Evolutionary conservation across 345 rosid genomes (phyloP).

Genomic region (Hevea brasiliensis): DNA sequence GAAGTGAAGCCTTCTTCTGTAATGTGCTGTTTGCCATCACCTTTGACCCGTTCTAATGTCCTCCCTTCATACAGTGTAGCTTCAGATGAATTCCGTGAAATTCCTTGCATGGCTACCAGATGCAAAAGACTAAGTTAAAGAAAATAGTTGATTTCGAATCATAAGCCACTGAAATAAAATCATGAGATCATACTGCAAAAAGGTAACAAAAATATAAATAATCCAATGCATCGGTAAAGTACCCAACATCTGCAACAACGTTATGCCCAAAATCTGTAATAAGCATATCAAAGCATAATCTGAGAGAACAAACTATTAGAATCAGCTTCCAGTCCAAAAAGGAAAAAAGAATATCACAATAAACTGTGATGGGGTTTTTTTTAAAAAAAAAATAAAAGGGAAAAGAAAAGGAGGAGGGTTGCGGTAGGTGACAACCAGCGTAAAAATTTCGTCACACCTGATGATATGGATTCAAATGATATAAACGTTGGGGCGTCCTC

Average conservation of each 20-base stretch:
- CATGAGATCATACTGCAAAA: not conserved
- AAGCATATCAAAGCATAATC: not conserved
- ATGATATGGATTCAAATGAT: too few species aligned
- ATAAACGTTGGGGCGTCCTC: too few species aligned
- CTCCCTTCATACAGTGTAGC: slow-evolving; percentile 39
- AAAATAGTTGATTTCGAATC: slow-evolving; percentile 10
- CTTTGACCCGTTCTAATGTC: slow-evolving; percentile 45
- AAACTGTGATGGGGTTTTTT: not conserved
- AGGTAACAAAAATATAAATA: not conserved
- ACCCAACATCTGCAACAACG: not conserved
- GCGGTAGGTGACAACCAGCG: too few species aligned
- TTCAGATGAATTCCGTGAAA: slow-evolving; percentile 42
- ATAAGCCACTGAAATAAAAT: not conserved
- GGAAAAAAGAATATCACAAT: too few species aligned
- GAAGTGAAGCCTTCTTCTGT: slow-evolving; percentile 73
- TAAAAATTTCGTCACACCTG: too few species aligned
- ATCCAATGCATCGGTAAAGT: not conserved
- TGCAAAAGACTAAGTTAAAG: slow-evolving; percentile 11
- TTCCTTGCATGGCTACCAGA: slow-evolving; percentile 44
- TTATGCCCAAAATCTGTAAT: not conserved
- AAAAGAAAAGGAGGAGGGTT: too few species aligned
- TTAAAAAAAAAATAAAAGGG: not conserved
- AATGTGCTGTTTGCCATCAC: slow-evolving; percentile 64
- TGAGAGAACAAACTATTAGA: not conserved
- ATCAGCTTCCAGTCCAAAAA: not conserved